Percentiles rank a stretch among this genome's conserved stretches.
These are phyloP conservation scores for Carallia pectinifolia DNA, from an alignment of 345 rosid genomes.

Conservation along the genomic window DNA sequence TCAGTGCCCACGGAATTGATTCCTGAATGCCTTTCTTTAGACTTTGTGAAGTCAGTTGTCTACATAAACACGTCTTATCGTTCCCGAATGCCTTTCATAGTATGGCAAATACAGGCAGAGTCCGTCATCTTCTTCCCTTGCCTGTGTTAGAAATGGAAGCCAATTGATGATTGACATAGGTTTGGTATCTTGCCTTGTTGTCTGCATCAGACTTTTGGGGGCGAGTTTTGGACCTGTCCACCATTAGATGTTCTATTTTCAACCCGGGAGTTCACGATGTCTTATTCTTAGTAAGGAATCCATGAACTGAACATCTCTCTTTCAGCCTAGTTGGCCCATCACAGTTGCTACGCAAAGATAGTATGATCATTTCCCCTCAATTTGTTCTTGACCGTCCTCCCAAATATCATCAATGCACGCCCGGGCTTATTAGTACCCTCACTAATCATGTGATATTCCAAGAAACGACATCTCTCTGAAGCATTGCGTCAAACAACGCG, in stretches of 20 bases:
- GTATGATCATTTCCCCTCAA: no score
- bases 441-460: constrained; percentile 57
- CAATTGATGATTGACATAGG: no score
- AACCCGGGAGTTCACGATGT: neutral
- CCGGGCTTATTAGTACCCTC: constrained; percentile 6
- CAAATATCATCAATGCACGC: neutral
- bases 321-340: no score
- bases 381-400: no score
- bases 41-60: no score
- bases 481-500: constrained; percentile 47
- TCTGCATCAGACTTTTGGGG: neutral
- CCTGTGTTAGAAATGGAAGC: neutral
- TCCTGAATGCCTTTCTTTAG: no score
- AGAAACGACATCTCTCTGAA: constrained; percentile 40
- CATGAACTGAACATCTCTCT: no score
- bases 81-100: neutral
- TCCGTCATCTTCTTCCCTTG: neutral
- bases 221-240: neutral
- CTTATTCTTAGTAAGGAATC: no score
- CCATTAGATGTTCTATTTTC: neutral
- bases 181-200: no score
- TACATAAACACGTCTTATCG: no score
- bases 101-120: neutral
- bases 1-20: no score
- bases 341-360: no score